A percentile compares a stretch with the other conserved stretches of the same genome.
These are phyloP conservation scores for Malus hybrid DNA, from an alignment of 331 rosid genomes.

Conservation along the genomic window DNA sequence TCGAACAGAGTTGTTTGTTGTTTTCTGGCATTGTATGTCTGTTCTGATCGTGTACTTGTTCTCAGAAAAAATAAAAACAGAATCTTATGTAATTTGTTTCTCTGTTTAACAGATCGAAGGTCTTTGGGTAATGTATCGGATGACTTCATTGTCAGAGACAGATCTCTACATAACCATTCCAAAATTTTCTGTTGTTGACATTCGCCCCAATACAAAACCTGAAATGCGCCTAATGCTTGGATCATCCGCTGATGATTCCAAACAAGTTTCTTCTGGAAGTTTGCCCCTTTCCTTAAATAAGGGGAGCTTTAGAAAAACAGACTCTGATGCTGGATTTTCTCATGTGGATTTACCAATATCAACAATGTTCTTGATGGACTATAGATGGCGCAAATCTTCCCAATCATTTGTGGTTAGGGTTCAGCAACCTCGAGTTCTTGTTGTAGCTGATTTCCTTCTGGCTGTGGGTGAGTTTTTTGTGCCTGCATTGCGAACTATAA, in stretches of 20 bases:
- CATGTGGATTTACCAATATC: slow-evolving; percentile 57
- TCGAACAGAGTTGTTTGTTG: neutral
- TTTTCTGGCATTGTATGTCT: neutral
- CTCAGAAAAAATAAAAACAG: neutral
- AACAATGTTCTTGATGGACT: slow-evolving; percentile 93
- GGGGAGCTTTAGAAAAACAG: slow-evolving; percentile 39
- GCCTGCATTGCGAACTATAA: slow-evolving; percentile 80
- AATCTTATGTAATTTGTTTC: slow-evolving; percentile 14
- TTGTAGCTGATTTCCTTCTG: slow-evolving; percentile 92
- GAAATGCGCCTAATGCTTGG: slow-evolving; percentile 99
- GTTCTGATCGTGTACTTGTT: neutral
- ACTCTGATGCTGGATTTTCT: slow-evolving; percentile 26
- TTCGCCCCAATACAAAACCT: slow-evolving; percentile 80
- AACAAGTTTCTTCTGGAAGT: slow-evolving; percentile 54
- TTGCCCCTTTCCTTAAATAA: slow-evolving; percentile 40
- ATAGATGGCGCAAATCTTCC: slow-evolving; percentile 78
- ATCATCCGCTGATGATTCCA: slow-evolving; percentile 69
- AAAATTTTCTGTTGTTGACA: slow-evolving; percentile 73
- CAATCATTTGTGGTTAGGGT: slow-evolving; percentile 79
- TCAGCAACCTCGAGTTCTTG: slow-evolving; percentile 96
- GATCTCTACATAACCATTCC: slow-evolving; percentile 92
- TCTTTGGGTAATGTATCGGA: slow-evolving; percentile 90
- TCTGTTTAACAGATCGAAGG: slow-evolving; percentile 74
- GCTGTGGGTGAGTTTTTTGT: slow-evolving; percentile 95
- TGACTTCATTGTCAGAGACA: slow-evolving; percentile 81